These are phyloP conservation scores for Purshia tridentata DNA, from an alignment of 306 rosid genomes.

Conservation along the genomic window DNA sequence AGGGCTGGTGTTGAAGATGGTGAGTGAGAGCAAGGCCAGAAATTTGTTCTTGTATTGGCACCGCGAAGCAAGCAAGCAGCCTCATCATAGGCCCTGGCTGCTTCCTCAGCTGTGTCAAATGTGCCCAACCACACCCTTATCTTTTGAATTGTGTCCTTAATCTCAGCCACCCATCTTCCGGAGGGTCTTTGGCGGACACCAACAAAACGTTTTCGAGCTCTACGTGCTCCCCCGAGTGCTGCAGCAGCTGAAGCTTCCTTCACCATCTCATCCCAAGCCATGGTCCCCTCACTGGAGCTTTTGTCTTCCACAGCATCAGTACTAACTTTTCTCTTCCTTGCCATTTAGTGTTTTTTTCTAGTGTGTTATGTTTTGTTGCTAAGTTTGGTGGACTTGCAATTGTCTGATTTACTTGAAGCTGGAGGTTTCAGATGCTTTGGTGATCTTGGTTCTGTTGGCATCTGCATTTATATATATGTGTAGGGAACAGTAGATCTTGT, in stretches of 20 bases:
- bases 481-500: slow-evolving; percentile 18
- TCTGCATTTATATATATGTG: slow-evolving; percentile 32
- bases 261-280: slow-evolving; percentile 80
- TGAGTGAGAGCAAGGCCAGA: slow-evolving; percentile 81
- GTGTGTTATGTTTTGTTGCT: slow-evolving; percentile 4
- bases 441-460: slow-evolving; percentile 24
- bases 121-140: slow-evolving; percentile 99
- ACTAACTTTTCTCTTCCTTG: slow-evolving; percentile 70
- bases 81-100: slow-evolving; percentile 95
- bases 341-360: slow-evolving; percentile 41
- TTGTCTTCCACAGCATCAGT: slow-evolving; percentile 51
- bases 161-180: slow-evolving; percentile 97
- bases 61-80: slow-evolving; percentile 97
- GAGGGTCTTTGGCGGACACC: slow-evolving; percentile 96
- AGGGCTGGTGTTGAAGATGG: slow-evolving; percentile 68
- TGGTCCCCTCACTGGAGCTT: slow-evolving; percentile 38
- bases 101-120: slow-evolving; percentile 95
- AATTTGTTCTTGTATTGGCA: slow-evolving; percentile 81
- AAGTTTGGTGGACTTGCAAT: not conserved
- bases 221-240: slow-evolving; percentile 53
- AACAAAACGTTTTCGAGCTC: slow-evolving; percentile 68
- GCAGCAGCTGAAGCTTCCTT: slow-evolving; percentile 61
- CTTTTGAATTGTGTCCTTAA: slow-evolving; percentile 88
- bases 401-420: slow-evolving; percentile 19
- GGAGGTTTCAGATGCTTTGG: slow-evolving; percentile 23